A percentile compares a stretch with the other conserved stretches of the same genome.
Evolutionary conservation across 495 filamentous ascomycete genomes (phyloP).

Genomic region (Aspergillus homomorphus): DNA sequence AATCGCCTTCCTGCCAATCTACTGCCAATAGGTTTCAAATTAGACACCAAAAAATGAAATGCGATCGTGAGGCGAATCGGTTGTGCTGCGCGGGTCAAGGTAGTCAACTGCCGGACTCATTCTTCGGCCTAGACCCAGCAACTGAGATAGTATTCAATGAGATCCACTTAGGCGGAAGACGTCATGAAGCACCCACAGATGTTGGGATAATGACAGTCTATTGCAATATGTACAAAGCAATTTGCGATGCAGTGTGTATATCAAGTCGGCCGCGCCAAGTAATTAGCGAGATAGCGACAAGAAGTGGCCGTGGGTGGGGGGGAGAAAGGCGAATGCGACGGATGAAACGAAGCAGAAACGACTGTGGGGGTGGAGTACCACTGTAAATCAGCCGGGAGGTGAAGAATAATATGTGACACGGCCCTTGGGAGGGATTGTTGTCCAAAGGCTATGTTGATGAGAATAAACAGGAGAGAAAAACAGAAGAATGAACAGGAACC

Average conservation of each 20-base stretch:
- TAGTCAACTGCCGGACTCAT: conserved; percentile 4
- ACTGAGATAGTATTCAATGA: background rate
- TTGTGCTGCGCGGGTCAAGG: background rate
- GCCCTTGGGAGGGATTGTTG: background rate
- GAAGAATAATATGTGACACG: background rate
- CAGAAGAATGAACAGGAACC: background rate
- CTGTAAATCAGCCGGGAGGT: background rate
- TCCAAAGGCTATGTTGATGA: background rate
- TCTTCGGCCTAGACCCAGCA: conserved; percentile 8
- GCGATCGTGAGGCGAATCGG: conserved; percentile 2
- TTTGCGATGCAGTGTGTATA: background rate
- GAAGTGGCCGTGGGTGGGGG: background rate
- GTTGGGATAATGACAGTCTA: background rate
- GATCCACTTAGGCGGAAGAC: background rate
- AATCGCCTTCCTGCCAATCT: background rate
- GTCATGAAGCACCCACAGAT: background rate
- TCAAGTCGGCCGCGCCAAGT: background rate
- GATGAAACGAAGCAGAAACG: conserved; percentile 10
- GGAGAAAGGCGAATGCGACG: conserved; percentile 3
- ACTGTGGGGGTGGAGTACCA: conserved; percentile 8
- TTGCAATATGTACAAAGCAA: background rate
- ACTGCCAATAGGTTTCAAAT: background rate
- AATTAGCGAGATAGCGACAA: background rate
- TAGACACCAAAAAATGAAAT: background rate
- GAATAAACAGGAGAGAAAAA: background rate